These are phyloP conservation scores for Blastobotrys capitulatus DNA, from an alignment of 1,139 yeast species.

Conservation along the genomic window DNA sequence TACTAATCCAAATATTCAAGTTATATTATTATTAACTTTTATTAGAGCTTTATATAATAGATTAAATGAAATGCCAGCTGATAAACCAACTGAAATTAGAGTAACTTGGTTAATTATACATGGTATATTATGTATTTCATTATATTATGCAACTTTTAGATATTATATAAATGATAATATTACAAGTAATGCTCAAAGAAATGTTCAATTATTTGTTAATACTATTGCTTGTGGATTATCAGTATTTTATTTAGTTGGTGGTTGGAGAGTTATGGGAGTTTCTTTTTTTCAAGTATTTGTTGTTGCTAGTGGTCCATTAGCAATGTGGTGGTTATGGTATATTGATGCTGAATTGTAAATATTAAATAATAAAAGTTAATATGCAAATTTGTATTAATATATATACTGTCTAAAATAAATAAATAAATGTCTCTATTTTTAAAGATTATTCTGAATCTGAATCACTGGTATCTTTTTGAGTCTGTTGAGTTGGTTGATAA, in stretches of 20 bases:
- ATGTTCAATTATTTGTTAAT: constrained; percentile 9
- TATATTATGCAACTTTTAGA: background rate
- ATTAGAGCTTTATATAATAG: constrained; percentile 17
- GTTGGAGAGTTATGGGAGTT: constrained; percentile 1
- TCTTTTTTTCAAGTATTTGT: background rate
- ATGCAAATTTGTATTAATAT: no score
- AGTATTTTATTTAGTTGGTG: constrained; percentile 5
- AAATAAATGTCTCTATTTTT: no score
- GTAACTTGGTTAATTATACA: background rate
- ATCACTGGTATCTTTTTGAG: background rate
- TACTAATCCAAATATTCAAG: constrained; percentile 18
- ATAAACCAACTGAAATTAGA: background rate
- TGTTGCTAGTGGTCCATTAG: background rate
- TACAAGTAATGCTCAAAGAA: background rate
- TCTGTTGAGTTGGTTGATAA: background rate
- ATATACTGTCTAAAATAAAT: no score
- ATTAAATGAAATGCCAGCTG: background rate
- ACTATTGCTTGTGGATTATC: constrained; percentile 9
- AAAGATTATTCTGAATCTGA: background rate
- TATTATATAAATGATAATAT: background rate
- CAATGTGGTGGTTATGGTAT: background rate
- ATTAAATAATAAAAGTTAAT: no score
- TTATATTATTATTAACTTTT: constrained; percentile 20
- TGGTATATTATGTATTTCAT: background rate
- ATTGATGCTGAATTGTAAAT: background rate